Evolutionary conservation across 2,329 filamentous ascomycete genomes (phyloP).

Genomic region (Fusarium scirpi): DNA sequence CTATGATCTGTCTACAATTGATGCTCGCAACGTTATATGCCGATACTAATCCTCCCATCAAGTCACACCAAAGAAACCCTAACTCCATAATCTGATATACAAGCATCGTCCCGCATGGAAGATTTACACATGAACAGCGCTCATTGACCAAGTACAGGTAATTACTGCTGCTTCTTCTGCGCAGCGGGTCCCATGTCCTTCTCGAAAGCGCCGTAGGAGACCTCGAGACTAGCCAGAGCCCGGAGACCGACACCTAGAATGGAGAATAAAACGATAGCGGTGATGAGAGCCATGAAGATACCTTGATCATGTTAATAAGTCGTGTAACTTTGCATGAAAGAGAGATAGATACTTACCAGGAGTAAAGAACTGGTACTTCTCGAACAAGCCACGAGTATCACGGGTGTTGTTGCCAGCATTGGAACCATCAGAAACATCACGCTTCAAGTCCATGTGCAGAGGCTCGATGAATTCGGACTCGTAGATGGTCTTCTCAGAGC

Average conservation of each 20-base stretch:
- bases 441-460: constrained; percentile 80
- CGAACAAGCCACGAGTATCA: constrained; percentile 74
- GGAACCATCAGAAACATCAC: constrained; percentile 56
- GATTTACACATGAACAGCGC: constrained; percentile 26
- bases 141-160: constrained; percentile 15
- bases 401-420: constrained; percentile 55
- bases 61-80: constrained; percentile 45
- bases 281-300: constrained; percentile 87
- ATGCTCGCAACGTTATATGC: constrained; percentile 39
- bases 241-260: constrained; percentile 84
- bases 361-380: constrained; percentile 94
- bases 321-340: not conserved
- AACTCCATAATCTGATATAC: constrained; percentile 51
- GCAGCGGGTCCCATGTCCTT: constrained; percentile 93
- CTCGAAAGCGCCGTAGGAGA: constrained; percentile 94
- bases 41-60: constrained; percentile 42
- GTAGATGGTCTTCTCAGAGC: constrained; percentile 63
- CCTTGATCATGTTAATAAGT: constrained; percentile 62
- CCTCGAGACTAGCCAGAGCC: constrained; percentile 83
- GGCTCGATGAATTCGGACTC: constrained; percentile 72
- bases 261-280: constrained; percentile 75
- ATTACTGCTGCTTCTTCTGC: constrained; percentile 76
- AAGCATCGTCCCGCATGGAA: constrained; percentile 30
- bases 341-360: constrained; percentile 68
- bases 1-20: constrained; percentile 38